Evolutionary conservation across 257 asterid species (phyloP).

Genomic region (Cordia subcordata): DNA sequence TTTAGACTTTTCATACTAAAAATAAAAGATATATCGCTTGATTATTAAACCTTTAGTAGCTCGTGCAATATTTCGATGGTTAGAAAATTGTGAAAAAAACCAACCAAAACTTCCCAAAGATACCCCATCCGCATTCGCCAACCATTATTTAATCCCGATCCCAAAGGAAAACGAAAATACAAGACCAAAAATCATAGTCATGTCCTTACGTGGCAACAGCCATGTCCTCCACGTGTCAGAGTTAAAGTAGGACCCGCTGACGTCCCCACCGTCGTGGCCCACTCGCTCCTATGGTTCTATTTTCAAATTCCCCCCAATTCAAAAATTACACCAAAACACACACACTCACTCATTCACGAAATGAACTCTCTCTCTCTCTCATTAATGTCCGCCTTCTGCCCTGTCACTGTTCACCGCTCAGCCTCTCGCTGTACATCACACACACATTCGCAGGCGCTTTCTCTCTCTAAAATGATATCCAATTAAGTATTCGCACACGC

Average conservation of each 20-base stretch:
- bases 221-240: background rate
- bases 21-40: no score
- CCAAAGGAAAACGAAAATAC: no score
- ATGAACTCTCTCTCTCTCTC: background rate
- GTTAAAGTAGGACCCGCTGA: background rate
- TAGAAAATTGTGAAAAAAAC: background rate
- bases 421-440: background rate
- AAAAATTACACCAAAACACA: background rate
- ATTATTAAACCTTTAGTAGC: no score
- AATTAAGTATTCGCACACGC: background rate
- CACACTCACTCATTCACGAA: background rate
- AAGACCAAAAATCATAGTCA: no score
- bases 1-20: no score
- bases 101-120: background rate
- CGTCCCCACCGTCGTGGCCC: slow-evolving; percentile 2
- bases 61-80: no score
- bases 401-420: background rate
- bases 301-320: background rate
- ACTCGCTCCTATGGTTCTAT: no score
- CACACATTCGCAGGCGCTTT: background rate
- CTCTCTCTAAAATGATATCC: background rate
- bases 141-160: background rate
- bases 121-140: background rate
- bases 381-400: slow-evolving; percentile 2
- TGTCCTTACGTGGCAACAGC: background rate